A percentile compares a stretch with the other conserved stretches of the same genome.
These are phyloP conservation scores for Fusarium sp. DNA, from an alignment of 2,329 filamentous ascomycete genomes.

Conservation along the genomic window DNA sequence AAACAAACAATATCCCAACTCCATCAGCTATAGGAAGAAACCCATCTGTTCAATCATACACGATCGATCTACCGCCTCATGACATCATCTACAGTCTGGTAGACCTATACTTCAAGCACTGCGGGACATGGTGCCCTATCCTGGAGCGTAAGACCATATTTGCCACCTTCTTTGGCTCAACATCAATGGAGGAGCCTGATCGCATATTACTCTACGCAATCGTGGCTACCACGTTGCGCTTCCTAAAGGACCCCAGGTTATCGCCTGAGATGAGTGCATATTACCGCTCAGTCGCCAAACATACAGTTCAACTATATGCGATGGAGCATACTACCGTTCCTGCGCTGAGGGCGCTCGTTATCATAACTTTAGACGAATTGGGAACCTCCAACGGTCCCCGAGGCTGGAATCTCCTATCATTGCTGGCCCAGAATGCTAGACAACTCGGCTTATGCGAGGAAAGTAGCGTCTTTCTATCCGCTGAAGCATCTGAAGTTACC, in stretches of 20 bases:
- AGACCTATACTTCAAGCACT: constrained; percentile 73
- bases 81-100: constrained; percentile 70
- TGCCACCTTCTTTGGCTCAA: constrained; percentile 56
- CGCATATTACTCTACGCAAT: constrained; percentile 59
- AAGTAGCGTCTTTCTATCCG: constrained; percentile 53
- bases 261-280: constrained; percentile 54
- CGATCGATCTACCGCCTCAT: constrained; percentile 67
- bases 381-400: constrained; percentile 58
- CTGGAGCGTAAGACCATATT: constrained; percentile 59
- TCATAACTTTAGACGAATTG: constrained; percentile 57
- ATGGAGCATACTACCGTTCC: constrained; percentile 57
- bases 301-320: constrained; percentile 57
- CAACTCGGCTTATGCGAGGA: constrained; percentile 58
- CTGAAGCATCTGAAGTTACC: constrained; percentile 51
- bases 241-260: constrained; percentile 56
- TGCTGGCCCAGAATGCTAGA: constrained; percentile 55
- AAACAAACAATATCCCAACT: neutral
- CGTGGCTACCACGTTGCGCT: constrained; percentile 58
- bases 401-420: constrained; percentile 57
- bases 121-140: constrained; percentile 69
- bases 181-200: constrained; percentile 55
- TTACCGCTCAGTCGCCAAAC: constrained; percentile 56
- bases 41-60: constrained; percentile 53
- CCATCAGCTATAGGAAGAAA: constrained; percentile 36
- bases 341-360: constrained; percentile 56